Base-by-base conservation (phyloP, 148 eudicot genomes). In the Heliosperma pusillum region DNA sequence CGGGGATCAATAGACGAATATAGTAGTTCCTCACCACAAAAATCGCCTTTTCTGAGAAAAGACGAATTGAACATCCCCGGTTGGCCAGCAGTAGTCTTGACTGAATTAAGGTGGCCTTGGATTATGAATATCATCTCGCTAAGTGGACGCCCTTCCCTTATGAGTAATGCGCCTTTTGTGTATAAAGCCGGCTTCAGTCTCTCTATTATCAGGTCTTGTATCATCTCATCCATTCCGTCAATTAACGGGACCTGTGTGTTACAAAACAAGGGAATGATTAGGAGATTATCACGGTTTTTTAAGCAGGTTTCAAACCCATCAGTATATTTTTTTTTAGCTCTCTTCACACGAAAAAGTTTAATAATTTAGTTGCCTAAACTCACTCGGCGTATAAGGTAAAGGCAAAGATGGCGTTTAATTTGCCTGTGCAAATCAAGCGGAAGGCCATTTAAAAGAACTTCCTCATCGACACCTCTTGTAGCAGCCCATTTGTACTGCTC, bases 401-500 rank as follows among this genome's bases (percentile, higher is more conserved):
- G 84, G 77, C 86, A 89, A 1, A 89, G 86, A 80, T 89, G 93
- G 56, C 87, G 88, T 21, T 87, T 85, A 72, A 89, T 83, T 69
- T 82, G 77, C 63, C 86, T 76, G 22, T 82, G 80, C 30, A 89
- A 85, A 74, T 87, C 84, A 36, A 79, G 47, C 0, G 93, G 93
- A 33, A 89, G 89, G 72, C 84, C 85, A 59, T 74, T 71, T 70
- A 86, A 78, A 30, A 89, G 83, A 74, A 82, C 70, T 74, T 86
- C 86, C 75, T 87, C 93, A 17, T 87, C 82, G 7, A 89, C 90
- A 50, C 93, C 93, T 72, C 89, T 74, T 1, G 93, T 84, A 25
- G 90, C 89, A 25, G 82, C 80, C 93, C 93, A 89, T 76, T 83
- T 87, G 29, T 86, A 87, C 50, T 86, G 90, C 72, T 84, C 88